Evolutionary conservation across 805 yeast genomes (phyloP).

Genomic region (Danielozyma ontarioensis): DNA sequence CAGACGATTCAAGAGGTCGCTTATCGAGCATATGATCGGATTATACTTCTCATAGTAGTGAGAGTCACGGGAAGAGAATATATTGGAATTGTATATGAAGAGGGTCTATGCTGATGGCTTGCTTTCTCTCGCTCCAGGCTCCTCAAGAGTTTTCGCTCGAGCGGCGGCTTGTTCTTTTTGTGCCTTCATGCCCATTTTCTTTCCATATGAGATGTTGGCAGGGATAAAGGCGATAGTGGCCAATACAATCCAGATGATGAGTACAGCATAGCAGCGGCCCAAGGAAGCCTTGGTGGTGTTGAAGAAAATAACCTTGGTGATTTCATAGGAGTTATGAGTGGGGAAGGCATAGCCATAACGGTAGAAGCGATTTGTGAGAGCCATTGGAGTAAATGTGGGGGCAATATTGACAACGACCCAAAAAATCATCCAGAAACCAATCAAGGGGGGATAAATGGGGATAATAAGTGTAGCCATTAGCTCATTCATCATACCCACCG

Average conservation of each 20-base stretch:
- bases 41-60: too few species aligned
- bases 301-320: slow-evolving; percentile 54
- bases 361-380: slow-evolving; percentile 50
- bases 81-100: too few species aligned
- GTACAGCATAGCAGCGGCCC: slow-evolving; percentile 57
- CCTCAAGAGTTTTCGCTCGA: slow-evolving; percentile 61
- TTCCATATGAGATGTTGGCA: slow-evolving; percentile 38
- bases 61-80: too few species aligned
- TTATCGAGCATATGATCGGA: too few species aligned
- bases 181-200: slow-evolving; percentile 24
- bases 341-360: slow-evolving; percentile 68
- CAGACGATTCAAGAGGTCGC: too few species aligned
- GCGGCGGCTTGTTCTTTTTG: slow-evolving; percentile 49
- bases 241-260: slow-evolving; percentile 57
- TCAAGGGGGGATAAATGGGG: slow-evolving; percentile 51
- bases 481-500: slow-evolving; percentile 75
- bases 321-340: slow-evolving; percentile 58
- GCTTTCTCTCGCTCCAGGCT: slow-evolving; percentile 58
- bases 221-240: slow-evolving; percentile 42
- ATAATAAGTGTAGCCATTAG: slow-evolving; percentile 50
- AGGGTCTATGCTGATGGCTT: too few species aligned
- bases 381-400: slow-evolving; percentile 64
- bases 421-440: slow-evolving; percentile 68
- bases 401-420: slow-evolving; percentile 69
- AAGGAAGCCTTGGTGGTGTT: slow-evolving; percentile 50